A percentile compares a stretch with the other conserved stretches of the same genome.
These are phyloP conservation scores for Linnemannia elongata DNA, from an alignment of 192 early-diverging fungal genomes.

Conservation along the genomic window DNA sequence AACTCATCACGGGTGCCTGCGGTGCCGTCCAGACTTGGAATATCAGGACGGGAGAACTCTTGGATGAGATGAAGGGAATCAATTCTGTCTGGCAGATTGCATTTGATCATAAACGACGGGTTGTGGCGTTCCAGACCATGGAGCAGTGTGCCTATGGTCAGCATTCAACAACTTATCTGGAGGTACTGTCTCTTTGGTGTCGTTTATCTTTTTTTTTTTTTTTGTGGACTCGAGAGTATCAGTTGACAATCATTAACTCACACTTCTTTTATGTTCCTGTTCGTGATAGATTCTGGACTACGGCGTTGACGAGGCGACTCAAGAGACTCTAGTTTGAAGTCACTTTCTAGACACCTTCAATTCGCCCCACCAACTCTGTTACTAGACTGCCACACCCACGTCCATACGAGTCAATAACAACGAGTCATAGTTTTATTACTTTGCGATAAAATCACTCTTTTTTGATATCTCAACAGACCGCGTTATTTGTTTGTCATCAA, in stretches of 20 bases:
- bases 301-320: neutral
- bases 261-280: too few relatives aligned
- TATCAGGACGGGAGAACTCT: conserved; percentile 82
- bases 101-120: neutral
- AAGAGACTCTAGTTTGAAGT: neutral
- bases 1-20: conserved; percentile 86
- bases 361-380: too few relatives aligned
- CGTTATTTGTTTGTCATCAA: neutral
- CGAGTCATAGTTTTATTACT: too few relatives aligned
- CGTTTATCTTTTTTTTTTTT: too few relatives aligned
- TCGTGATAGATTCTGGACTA: conserved; percentile 1
- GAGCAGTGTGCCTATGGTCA: too few relatives aligned
- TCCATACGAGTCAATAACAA: too few relatives aligned
- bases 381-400: too few relatives aligned
- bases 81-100: neutral
- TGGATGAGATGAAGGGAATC: conserved; percentile 70
- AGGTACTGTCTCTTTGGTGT: neutral
- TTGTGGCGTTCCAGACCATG: neutral
- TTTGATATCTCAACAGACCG: too few relatives aligned
- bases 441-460: too few relatives aligned
- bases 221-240: too few relatives aligned
- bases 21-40: conserved; percentile 94
- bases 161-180: neutral
- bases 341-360: too few relatives aligned
- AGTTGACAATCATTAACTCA: too few relatives aligned